Evolutionary conservation across 306 rosid species (phyloP), one percentile per base, ranked within the genome.

Genomic region (Fagus sylvatica): DNA sequence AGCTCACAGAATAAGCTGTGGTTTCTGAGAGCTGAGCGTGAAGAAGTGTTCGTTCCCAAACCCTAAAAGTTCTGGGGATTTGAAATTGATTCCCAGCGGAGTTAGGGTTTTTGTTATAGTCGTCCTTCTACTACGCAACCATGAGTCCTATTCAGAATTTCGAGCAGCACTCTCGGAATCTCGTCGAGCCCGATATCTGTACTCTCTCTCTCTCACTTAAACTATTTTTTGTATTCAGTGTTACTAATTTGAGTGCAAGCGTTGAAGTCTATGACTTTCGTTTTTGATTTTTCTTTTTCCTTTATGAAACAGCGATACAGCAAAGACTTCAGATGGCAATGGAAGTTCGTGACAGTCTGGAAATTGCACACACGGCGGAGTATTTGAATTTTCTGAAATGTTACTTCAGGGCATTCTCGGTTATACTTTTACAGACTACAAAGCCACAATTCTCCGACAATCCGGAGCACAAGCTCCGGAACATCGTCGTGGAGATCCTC

Each of bases 331-430:
- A 87, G 85, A 91, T 96, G 98, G 98, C 90, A 53, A 91, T 90
- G 98, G 99, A 96, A 78, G 98, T 96, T 68, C 86, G 99, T 83
- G 99, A 93, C 82, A 93, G 99, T 76, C 96, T 96, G 28, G 99
- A 96, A 88, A 91, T 96, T 70, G 97, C 97, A 17, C 99, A 96
- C 82, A 96, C 99, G 2, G 96, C 99, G 0, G 99, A 96, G 88
- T 96, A 93, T 81, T 86, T 93, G 88, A 96, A 96, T 83, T 96
- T 96, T 80, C 87, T 96, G 2, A 96, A 86, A 83, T 96, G 98
- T 82, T 96, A 91, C 85, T 96, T 96, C 54, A 79, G 91, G 33
- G 93, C 98, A 4, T 96, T 96, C 69, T 91, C 98, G 0, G 72
- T 81, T 36, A 86, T 96, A 59, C 93, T 96, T 34, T 70, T 88